Evolutionary conservation across 371 early-diverging fungal species (phyloP).

Genomic region (Mortierella sp.): DNA sequence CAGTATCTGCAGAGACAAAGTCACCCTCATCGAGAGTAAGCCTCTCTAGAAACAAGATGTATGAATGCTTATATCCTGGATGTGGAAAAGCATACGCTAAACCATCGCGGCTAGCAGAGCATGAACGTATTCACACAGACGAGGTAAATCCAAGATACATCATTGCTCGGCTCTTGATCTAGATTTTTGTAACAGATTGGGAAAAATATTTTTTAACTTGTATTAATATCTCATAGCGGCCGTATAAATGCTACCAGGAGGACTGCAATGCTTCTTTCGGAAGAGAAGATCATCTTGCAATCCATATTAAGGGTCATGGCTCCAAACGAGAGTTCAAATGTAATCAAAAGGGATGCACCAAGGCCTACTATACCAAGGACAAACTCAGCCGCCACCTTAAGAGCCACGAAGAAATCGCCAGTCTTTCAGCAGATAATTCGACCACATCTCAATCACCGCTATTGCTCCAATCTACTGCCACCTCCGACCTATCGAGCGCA

Average conservation of each 20-base stretch:
- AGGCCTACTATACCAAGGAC: slow-evolving; percentile 65
- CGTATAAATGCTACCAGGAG: slow-evolving; percentile 31
- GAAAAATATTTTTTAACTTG: not conserved
- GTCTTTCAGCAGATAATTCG: slow-evolving; percentile 48
- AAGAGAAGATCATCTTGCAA: slow-evolving; percentile 25
- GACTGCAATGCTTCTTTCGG: slow-evolving; percentile 32
- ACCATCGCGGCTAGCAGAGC: slow-evolving; percentile 65
- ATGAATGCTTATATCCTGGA: slow-evolving; percentile 38
- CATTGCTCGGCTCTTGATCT: too few relatives aligned
- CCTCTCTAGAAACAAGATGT: slow-evolving; percentile 8
- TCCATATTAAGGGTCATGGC: slow-evolving; percentile 21
- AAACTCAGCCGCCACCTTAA: slow-evolving; percentile 72
- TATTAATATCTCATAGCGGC: slow-evolving; percentile 25
- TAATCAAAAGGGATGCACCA: slow-evolving; percentile 64
- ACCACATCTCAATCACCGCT: too few relatives aligned
- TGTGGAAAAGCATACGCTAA: slow-evolving; percentile 71
- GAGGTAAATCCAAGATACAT: slow-evolving; percentile 59
- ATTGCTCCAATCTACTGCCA: too few relatives aligned
- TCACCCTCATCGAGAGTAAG: not conserved
- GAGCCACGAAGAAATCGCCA: slow-evolving; percentile 62
- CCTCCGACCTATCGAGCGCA: slow-evolving; percentile 28
- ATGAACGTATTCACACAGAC: slow-evolving; percentile 71
- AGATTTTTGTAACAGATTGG: not conserved
- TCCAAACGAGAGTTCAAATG: slow-evolving; percentile 70
- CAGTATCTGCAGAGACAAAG: not conserved